Percentiles rank a stretch among this genome's conserved stretches.
Conservation (phyloP, 176 grass and related monocot species). For the Elymus sibiricus region DNA sequence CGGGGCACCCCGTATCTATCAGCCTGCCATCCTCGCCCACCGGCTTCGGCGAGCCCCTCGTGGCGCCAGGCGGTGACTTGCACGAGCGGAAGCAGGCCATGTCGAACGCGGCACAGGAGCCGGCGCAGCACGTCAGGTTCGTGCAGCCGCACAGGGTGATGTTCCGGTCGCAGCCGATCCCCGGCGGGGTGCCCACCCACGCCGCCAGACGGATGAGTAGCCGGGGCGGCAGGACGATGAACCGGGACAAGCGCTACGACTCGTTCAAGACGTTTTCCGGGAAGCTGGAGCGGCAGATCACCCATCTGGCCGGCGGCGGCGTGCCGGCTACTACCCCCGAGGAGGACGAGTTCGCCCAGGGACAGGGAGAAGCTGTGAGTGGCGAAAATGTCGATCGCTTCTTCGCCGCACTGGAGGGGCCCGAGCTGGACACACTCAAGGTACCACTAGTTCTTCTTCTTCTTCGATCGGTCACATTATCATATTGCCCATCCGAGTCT, state of each 20-base stretch:
- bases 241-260: constrained; percentile 63
- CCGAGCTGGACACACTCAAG: constrained; percentile 80
- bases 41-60: constrained; percentile 8
- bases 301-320: constrained; percentile 50
- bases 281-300: constrained; percentile 73
- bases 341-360: not conserved
- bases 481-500: not conserved
- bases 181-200: not conserved
- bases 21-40: constrained; percentile 75
- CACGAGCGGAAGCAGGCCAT: not conserved
- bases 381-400: constrained; percentile 54
- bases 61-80: not conserved
- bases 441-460: not conserved
- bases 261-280: constrained; percentile 88
- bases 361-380: not conserved
- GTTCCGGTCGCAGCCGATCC: constrained; percentile 76
- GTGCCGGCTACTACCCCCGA: constrained; percentile 17
- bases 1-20: constrained; percentile 49
- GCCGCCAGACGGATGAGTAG: not conserved
- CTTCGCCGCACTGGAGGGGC: constrained; percentile 81
- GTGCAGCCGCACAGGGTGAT: constrained; percentile 35
- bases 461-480: too few species aligned
- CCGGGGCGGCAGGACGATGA: not conserved
- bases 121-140: not conserved
- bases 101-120: not conserved